Conservation (phyloP, 495 filamentous ascomycete species). For the Aspergillus ostianus region DNA sequence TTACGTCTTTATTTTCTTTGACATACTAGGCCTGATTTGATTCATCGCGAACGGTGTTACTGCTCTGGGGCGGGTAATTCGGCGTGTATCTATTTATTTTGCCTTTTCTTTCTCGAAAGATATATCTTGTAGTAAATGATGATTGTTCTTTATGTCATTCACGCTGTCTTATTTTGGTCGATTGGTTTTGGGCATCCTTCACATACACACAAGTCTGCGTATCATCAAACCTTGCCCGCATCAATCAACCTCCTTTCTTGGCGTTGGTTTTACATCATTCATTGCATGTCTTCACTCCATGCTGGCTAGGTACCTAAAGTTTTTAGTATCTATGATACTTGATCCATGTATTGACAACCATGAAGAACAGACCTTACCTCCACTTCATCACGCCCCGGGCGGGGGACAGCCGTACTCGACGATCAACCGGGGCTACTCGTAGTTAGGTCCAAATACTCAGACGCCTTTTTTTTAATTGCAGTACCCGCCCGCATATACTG, state of each 20-base stretch:
- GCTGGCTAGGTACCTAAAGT: too few relatives aligned
- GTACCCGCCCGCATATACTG: too few relatives aligned
- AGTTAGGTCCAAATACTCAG: too few relatives aligned
- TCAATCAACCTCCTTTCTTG: background rate
- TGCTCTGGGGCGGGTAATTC: constrained; percentile 13
- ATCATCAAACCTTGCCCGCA: background rate
- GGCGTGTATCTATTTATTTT: constrained; percentile 18
- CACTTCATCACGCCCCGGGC: too few relatives aligned
- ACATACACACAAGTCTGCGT: background rate
- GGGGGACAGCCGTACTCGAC: too few relatives aligned
- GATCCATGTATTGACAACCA: too few relatives aligned
- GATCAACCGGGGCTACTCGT: too few relatives aligned
- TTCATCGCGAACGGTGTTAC: constrained; percentile 18
- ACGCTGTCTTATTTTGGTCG: background rate
- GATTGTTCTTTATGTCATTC: background rate
- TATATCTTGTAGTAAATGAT: constrained; percentile 12
- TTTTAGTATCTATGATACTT: too few relatives aligned
- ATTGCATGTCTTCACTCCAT: background rate
- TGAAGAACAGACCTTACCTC: too few relatives aligned
- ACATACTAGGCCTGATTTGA: constrained; percentile 13
- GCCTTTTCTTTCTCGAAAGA: background rate
- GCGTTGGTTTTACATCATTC: background rate
- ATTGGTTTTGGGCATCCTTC: background rate
- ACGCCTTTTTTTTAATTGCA: too few relatives aligned
- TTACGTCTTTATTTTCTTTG: constrained; percentile 11